Evolutionary conservation across 257 asterid species (phyloP).

Genomic region (Fraxinus anomala): DNA sequence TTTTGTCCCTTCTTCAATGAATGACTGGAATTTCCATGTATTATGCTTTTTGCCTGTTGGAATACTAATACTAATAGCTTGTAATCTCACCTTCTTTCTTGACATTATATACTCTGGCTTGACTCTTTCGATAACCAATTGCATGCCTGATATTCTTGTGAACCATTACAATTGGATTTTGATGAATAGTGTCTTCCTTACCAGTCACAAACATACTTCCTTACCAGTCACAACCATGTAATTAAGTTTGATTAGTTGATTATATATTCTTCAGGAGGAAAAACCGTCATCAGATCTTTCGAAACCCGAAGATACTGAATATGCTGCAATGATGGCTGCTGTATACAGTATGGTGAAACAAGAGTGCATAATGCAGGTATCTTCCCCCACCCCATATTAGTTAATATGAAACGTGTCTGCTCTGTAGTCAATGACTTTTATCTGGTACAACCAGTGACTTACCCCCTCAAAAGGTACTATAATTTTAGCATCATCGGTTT

Average conservation of each 20-base stretch:
- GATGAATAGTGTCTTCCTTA: neutral
- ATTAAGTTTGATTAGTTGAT: neutral
- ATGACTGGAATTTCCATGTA: neutral
- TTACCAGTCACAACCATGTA: no score
- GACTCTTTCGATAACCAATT: neutral
- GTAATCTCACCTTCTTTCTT: neutral
- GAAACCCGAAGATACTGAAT: conserved; percentile 48
- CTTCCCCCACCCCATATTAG: neutral
- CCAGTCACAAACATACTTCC: neutral
- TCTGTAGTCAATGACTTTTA: neutral
- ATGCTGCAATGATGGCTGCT: conserved; percentile 62
- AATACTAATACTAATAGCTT: neutral
- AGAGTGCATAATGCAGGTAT: conserved; percentile 89
- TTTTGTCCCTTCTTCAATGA: neutral
- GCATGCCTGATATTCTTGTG: neutral
- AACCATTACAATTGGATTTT: neutral
- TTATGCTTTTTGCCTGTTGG: neutral
- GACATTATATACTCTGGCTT: neutral
- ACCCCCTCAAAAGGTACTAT: neutral
- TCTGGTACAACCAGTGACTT: neutral
- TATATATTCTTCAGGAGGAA: conserved; percentile 41
- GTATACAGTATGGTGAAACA: conserved; percentile 67
- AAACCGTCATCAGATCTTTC: conserved; percentile 23
- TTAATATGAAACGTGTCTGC: neutral
- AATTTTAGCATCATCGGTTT: neutral